phyloP scores from a whole-genome alignment of 2,329 filamentous ascomycete species.

The Aspergillus awamori region DNA sequence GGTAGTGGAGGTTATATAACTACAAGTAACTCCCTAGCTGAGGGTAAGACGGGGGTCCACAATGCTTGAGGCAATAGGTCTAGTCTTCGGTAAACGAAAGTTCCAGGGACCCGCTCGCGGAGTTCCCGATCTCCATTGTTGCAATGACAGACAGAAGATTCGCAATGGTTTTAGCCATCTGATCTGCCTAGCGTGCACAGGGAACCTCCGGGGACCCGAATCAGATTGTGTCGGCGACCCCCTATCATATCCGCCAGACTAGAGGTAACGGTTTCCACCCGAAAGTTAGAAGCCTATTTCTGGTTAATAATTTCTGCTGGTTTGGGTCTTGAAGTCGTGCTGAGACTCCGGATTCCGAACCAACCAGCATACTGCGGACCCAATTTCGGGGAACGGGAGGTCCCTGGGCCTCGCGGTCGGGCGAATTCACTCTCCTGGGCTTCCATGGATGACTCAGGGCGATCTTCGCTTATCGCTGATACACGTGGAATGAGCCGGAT shows the following conservation, averaged over 20 bases:
- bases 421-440: neutral
- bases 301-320: neutral
- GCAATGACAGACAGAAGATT: neutral
- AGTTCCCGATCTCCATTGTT: neutral
- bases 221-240: neutral
- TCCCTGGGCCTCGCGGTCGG: neutral
- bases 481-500: neutral
- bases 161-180: neutral
- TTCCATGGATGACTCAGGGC: neutral
- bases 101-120: constrained; percentile 9
- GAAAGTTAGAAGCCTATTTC: neutral
- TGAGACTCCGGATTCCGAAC: constrained; percentile 6
- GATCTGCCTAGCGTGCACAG: neutral
- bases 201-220: constrained; percentile 10
- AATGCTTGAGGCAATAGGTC: neutral
- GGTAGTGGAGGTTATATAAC: neutral
- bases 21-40: neutral
- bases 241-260: neutral
- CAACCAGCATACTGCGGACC: constrained; percentile 4
- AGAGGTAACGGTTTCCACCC: neutral
- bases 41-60: neutral
- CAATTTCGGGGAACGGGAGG: neutral
- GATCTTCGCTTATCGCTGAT: neutral
- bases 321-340: neutral
- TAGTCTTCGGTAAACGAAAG: neutral